A percentile compares a stretch with the other conserved stretches of the same genome.
Evolutionary conservation across 2,329 filamentous ascomycete species (phyloP).

Genomic region (Sarocladiaceae sp.): DNA sequence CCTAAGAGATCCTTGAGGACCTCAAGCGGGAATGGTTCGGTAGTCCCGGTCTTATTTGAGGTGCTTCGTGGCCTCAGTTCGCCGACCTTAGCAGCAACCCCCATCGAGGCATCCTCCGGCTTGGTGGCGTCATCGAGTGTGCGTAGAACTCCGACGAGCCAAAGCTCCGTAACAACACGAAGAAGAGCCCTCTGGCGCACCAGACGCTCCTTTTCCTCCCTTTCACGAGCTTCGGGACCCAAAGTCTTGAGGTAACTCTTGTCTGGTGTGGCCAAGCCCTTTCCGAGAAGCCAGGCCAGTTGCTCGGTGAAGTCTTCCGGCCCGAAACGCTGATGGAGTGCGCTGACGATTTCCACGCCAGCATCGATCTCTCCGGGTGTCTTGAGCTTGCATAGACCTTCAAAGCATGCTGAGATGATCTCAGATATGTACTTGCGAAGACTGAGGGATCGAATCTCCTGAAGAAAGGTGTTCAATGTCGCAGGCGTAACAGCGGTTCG

Average conservation of each 20-base stretch:
- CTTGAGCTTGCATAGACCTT: conserved; percentile 89
- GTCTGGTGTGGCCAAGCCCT: conserved; percentile 87
- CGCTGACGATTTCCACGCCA: conserved; percentile 88
- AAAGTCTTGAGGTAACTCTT: conserved; percentile 77
- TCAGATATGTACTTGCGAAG: conserved; percentile 96
- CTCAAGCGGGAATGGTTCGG: conserved; percentile 92
- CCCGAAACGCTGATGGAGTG: conserved; percentile 93
- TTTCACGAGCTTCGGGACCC: conserved; percentile 77
- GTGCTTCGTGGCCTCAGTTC: conserved; percentile 52
- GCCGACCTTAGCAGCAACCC: conserved; percentile 57
- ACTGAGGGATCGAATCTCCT: conserved; percentile 86
- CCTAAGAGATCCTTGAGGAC: conserved; percentile 96
- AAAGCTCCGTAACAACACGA: conserved; percentile 89
- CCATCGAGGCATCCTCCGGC: conserved; percentile 60
- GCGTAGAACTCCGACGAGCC: conserved; percentile 84
- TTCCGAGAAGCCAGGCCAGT: conserved; percentile 87
- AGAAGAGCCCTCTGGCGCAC: conserved; percentile 80
- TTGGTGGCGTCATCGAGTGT: conserved; percentile 67
- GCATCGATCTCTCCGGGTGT: conserved; percentile 87
- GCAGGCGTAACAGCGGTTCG: conserved; percentile 82
- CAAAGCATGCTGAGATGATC: conserved; percentile 92
- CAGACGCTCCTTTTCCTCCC: conserved; percentile 92
- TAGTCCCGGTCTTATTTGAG: conserved; percentile 57
- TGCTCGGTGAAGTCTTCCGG: conserved; percentile 86
- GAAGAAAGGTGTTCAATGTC: conserved; percentile 76